phyloP scores from a whole-genome alignment of 2,329 filamentous ascomycete genomes.

The Monosporascus sp. region DNA sequence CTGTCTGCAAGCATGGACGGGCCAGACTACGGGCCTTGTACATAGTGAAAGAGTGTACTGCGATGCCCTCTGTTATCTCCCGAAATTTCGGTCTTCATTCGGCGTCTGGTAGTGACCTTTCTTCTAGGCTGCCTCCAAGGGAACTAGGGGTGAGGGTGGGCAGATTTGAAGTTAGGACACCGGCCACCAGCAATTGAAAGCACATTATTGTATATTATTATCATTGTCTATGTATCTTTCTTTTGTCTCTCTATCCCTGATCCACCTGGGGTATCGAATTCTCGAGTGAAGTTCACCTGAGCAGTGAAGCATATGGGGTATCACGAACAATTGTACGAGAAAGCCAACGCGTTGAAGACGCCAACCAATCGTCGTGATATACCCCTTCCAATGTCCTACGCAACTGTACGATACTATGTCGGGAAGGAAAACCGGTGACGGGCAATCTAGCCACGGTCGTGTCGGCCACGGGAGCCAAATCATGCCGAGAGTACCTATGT shows the following conservation, averaged over 20 bases:
- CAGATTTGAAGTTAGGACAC: too few relatives aligned
- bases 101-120: too few relatives aligned
- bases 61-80: too few relatives aligned
- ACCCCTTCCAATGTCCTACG: background rate
- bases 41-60: too few relatives aligned
- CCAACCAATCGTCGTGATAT: background rate
- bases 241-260: conserved; percentile 7
- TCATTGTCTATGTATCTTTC: conserved; percentile 5
- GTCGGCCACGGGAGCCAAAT: conserved; percentile 6
- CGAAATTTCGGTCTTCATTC: too few relatives aligned
- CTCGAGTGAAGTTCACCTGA: background rate
- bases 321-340: background rate
- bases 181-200: background rate
- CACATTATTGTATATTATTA: conserved; percentile 1
- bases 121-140: too few relatives aligned
- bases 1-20: too few relatives aligned
- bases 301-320: background rate
- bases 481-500: conserved; percentile 10
- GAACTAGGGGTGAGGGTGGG: too few relatives aligned
- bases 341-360: background rate
- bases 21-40: too few relatives aligned
- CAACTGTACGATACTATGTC: background rate
- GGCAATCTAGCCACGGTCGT: conserved; percentile 1
- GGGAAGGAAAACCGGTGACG: background rate
- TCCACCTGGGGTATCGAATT: conserved; percentile 7